phyloP scores from a whole-genome alignment of 2,329 filamentous ascomycete genomes.

The Phyllosticta citrichinensis region DNA sequence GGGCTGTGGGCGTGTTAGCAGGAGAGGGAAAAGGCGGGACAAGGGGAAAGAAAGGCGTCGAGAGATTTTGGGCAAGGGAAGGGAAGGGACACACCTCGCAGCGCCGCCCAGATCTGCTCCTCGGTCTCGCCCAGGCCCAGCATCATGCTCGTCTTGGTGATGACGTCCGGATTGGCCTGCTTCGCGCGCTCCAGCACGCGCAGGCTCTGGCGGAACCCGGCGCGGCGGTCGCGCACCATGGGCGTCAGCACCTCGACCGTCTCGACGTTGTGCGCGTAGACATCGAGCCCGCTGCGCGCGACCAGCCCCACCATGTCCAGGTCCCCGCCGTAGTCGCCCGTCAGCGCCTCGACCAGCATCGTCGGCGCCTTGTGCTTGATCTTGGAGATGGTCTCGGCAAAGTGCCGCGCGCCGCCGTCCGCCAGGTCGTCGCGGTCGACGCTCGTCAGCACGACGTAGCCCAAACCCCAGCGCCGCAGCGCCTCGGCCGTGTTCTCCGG shows the following conservation, averaged over 20 bases:
- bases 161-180: constrained; percentile 61
- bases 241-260: constrained; percentile 87
- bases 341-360: constrained; percentile 72
- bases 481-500: constrained; percentile 96
- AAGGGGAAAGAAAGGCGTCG: too few species aligned
- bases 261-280: constrained; percentile 96
- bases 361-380: constrained; percentile 69
- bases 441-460: constrained; percentile 88
- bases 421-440: constrained; percentile 88
- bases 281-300: constrained; percentile 79
- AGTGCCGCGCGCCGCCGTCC: constrained; percentile 82
- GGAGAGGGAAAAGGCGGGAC: background rate
- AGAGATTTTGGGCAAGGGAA: too few species aligned
- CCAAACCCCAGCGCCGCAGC: constrained; percentile 81
- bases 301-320: constrained; percentile 79
- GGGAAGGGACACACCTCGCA: constrained; percentile 46
- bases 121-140: constrained; percentile 89
- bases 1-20: constrained; percentile 43
- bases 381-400: constrained; percentile 85
- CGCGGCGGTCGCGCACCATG: constrained; percentile 78
- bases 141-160: constrained; percentile 99
- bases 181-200: constrained; percentile 74
- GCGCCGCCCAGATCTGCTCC: constrained; percentile 67
- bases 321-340: constrained; percentile 80
- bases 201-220: constrained; percentile 79